Evolutionary conservation across 495 filamentous ascomycete species (phyloP).

Genomic region (Stereocaulon alpinum): DNA sequence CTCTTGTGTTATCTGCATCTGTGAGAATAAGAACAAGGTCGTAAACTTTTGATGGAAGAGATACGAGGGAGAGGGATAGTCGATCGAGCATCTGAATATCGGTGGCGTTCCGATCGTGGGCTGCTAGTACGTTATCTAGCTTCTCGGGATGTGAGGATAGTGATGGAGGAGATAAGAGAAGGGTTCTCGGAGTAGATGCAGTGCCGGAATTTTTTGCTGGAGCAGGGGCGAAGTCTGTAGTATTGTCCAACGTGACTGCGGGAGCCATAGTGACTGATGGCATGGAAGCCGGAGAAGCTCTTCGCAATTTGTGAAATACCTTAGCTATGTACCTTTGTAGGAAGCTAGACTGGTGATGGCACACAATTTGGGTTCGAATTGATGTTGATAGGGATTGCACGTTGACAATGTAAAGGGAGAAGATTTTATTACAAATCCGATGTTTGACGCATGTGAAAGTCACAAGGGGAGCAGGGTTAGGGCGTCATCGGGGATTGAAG

Average conservation of each 20-base stretch:
- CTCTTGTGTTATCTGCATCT: conserved; percentile 52
- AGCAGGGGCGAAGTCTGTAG: conserved; percentile 7
- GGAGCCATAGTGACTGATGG: conserved; percentile 13
- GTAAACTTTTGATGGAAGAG: conserved; percentile 68
- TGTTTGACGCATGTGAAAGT: no score
- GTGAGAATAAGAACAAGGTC: conserved; percentile 76
- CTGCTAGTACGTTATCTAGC: conserved; percentile 45
- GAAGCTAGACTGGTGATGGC: neutral
- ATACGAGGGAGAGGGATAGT: conserved; percentile 68
- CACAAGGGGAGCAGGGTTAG: no score
- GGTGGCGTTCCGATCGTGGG: conserved; percentile 59
- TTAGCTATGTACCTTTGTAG: neutral
- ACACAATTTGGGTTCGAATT: no score
- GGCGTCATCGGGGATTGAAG: no score
- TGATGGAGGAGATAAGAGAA: conserved; percentile 66
- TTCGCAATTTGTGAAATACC: neutral
- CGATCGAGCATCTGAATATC: conserved; percentile 99
- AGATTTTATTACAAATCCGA: no score
- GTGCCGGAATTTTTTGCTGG: neutral
- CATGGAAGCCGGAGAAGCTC: neutral
- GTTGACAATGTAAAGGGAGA: no score
- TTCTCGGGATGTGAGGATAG: conserved; percentile 56
- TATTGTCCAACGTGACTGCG: conserved; percentile 1
- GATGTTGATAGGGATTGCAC: no score
- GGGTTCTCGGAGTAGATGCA: conserved; percentile 35